Conservation (phyloP, 257 asterid genomes). For the Penstemon davidsonii region DNA sequence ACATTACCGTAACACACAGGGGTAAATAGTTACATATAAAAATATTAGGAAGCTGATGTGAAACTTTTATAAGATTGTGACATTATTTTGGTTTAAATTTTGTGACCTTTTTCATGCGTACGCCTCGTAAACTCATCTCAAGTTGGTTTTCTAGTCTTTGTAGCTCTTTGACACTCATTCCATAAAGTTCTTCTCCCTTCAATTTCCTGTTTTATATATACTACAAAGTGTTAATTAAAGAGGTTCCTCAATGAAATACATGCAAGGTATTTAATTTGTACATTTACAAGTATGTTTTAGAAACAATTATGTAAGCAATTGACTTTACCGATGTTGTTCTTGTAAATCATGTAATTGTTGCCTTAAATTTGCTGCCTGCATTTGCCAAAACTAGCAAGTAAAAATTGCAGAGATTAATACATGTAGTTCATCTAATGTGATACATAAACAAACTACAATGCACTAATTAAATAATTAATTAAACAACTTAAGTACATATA, state of each 20-base stretch:
- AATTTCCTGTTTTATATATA: slow-evolving; percentile 35
- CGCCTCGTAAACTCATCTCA: slow-evolving; percentile 44
- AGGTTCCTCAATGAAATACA: not conserved
- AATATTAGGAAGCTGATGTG: no score
- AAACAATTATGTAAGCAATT: not conserved
- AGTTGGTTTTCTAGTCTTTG: slow-evolving; percentile 48
- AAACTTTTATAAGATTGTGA: no score
- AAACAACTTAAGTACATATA: no score
- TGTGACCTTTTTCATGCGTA: slow-evolving; percentile 44
- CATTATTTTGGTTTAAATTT: not conserved
- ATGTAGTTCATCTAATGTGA: not conserved
- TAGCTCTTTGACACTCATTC: slow-evolving; percentile 44
- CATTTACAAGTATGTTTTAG: no score
- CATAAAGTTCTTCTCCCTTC: slow-evolving; percentile 55
- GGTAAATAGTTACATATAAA: no score
- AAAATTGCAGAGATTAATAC: not conserved
- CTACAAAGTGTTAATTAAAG: not conserved
- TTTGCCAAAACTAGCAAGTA: slow-evolving; percentile 16
- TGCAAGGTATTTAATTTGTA: no score
- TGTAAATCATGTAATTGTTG: slow-evolving; percentile 19
- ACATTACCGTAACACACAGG: no score
- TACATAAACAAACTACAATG: not conserved
- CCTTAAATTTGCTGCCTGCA: slow-evolving; percentile 18
- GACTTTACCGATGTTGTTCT: not conserved
- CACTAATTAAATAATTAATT: not conserved